Conservation (phyloP, 805 yeast genomes). For the Candida berthetii region DNA sequence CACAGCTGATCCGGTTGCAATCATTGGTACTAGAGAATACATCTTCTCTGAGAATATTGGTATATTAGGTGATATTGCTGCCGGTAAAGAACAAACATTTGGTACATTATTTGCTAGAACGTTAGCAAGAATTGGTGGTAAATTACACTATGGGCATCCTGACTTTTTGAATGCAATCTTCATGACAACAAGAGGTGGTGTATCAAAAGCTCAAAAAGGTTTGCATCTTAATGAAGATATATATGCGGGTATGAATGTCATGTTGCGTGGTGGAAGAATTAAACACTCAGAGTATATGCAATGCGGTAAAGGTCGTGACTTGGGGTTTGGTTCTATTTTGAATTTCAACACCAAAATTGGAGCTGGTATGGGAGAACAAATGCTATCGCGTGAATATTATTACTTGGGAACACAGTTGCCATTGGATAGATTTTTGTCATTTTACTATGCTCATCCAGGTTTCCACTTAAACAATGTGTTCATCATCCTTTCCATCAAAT, state of each 20-base stretch:
- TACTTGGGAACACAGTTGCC: slow-evolving; percentile 75
- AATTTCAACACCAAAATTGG: slow-evolving; percentile 83
- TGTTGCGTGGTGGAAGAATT: slow-evolving; percentile 75
- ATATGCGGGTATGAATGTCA: slow-evolving; percentile 80
- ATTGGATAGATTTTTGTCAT: slow-evolving; percentile 70
- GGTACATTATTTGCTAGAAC: slow-evolving; percentile 83
- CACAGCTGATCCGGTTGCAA: slow-evolving; percentile 58
- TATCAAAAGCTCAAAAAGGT: slow-evolving; percentile 80
- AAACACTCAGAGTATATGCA: slow-evolving; percentile 80
- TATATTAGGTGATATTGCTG: slow-evolving; percentile 79
- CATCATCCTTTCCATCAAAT: slow-evolving; percentile 61
- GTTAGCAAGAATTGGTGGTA: slow-evolving; percentile 75
- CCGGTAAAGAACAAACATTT: slow-evolving; percentile 85
- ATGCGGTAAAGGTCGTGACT: slow-evolving; percentile 84
- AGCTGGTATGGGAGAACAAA: slow-evolving; percentile 88
- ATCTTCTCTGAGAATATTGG: slow-evolving; percentile 81
- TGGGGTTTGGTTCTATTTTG: slow-evolving; percentile 78
- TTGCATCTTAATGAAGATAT: slow-evolving; percentile 81
- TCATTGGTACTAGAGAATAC: slow-evolving; percentile 79
- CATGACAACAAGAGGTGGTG: slow-evolving; percentile 85
- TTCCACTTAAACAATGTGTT: slow-evolving; percentile 77
- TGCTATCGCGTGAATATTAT: slow-evolving; percentile 76
- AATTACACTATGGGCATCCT: slow-evolving; percentile 83
- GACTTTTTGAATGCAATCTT: slow-evolving; percentile 71
- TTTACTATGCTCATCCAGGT: slow-evolving; percentile 84